Base-by-base conservation (phyloP, 306 rosid species). In the Cucurbita pepo region DNA sequence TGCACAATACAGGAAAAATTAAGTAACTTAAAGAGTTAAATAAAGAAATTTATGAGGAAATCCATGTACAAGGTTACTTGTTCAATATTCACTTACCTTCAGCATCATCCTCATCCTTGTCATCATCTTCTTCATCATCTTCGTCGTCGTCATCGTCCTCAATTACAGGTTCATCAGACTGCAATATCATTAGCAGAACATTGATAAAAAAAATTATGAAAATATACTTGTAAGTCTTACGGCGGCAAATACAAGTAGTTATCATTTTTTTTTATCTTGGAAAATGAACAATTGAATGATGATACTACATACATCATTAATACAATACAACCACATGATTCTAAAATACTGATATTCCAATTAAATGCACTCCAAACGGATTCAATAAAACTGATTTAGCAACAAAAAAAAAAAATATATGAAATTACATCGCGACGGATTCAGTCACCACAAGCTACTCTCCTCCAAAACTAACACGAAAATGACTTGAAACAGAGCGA, bases 121-220 rank as follows among this genome's bases (percentile, higher is more conserved):
- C 83, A 45, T 85, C 90, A 45, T 87, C 91, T 0, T 88, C 96
- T 0, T 90, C 92, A 0, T 92, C 98, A 0, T 93, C 96, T 0
- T 90, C 96, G 0, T 92, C 96, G 0, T 88, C 94, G 0, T 86
- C 96, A 0, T 88, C 97, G 10, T 90, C 97, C 72, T 93, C 97
- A 22, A 90, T 84, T 36, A 87, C 75, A 19, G 96, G 97, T 65
- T 88, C 88, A 77, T 92, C 97, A 18, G 83, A 72, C 97, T 90
- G 81, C 71, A 51, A 44, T 10, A 45, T 21, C 44, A 41, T n/a
- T 21, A 10, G 55, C 44, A 30, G 64, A 64, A 70, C 4, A 0
- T 72, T 10, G 5, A 47, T 15, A 5, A 34, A 43, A 43, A 16
- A 36, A 30, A 6, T 66, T 5, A 10, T 34, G 18, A 47, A 66